phyloP scores from a whole-genome alignment of 176 grass and related monocot genomes.

The Eleusine coracana region DNA sequence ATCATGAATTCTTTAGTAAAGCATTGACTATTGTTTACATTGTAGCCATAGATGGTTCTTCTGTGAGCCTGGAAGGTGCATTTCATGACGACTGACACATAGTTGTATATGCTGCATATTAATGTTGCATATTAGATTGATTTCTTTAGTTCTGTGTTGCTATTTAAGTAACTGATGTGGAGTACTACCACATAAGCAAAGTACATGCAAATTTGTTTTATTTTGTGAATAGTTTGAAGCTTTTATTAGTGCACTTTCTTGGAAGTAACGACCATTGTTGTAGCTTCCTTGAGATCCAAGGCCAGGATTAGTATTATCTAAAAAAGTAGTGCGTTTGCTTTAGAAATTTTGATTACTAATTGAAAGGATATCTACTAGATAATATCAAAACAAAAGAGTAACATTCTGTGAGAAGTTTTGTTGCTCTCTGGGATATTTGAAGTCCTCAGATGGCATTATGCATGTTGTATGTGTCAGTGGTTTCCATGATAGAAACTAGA shows the following conservation, averaged over 20 bases:
- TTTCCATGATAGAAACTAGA: neutral
- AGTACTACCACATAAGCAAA: neutral
- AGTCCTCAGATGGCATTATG: neutral
- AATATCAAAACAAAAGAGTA: constrained; percentile 9
- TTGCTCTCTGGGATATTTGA: neutral
- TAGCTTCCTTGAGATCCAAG: too few species aligned
- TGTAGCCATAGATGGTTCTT: neutral
- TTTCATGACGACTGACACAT: neutral
- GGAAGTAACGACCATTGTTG: too few species aligned
- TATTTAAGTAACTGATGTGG: neutral
- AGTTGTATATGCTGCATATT: neutral
- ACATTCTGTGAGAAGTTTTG: neutral
- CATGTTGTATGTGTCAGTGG: neutral
- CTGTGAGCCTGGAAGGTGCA: neutral
- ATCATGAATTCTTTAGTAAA: neutral
- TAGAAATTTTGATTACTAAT: neutral
- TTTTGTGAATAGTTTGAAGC: neutral
- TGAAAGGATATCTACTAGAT: neutral
- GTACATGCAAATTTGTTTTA: neutral
- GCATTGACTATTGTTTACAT: neutral
- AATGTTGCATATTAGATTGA: neutral
- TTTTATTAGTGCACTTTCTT: constrained; percentile 17
- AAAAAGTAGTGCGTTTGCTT: neutral
- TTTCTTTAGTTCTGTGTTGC: neutral
- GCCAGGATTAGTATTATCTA: too few species aligned